A percentile compares a stretch with the other conserved stretches of the same genome.
These are phyloP conservation scores for Pyrenophora tritici-repentis DNA, from an alignment of 2,329 filamentous ascomycete genomes.

Conservation along the genomic window DNA sequence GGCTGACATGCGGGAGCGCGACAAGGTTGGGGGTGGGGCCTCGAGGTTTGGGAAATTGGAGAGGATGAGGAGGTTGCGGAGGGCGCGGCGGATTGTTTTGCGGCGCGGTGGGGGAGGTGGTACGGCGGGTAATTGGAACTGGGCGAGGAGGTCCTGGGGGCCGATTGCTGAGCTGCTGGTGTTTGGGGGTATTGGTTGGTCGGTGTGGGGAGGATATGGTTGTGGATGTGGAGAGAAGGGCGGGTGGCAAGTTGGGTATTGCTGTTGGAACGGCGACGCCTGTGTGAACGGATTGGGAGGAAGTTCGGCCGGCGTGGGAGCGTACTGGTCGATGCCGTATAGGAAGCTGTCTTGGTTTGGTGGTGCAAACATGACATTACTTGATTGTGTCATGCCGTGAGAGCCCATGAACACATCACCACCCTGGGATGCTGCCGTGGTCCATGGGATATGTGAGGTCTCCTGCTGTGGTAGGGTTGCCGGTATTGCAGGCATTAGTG, in stretches of 20 bases:
- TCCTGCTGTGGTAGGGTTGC: slow-evolving; percentile 23
- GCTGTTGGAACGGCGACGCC: slow-evolving; percentile 21
- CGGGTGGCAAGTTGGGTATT: slow-evolving; percentile 27
- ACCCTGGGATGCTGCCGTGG: slow-evolving; percentile 29
- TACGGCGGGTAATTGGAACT: slow-evolving; percentile 27
- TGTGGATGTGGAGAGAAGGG: slow-evolving; percentile 28
- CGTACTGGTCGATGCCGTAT: slow-evolving; percentile 47
- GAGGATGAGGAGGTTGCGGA: slow-evolving; percentile 64
- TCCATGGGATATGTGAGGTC: slow-evolving; percentile 26
- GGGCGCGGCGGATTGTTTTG: slow-evolving; percentile 55
- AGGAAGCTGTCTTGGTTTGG: slow-evolving; percentile 42
- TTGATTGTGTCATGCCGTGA: slow-evolving; percentile 31
- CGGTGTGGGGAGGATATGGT: slow-evolving; percentile 30
- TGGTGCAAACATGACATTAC: slow-evolving; percentile 43
- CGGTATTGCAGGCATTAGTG: slow-evolving; percentile 21
- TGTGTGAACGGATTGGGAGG: slow-evolving; percentile 35
- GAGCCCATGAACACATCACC: slow-evolving; percentile 34
- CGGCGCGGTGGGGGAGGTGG: slow-evolving; percentile 31
- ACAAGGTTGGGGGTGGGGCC: slow-evolving; percentile 40
- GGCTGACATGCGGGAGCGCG: slow-evolving; percentile 58
- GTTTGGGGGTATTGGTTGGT: slow-evolving; percentile 29
- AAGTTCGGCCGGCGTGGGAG: slow-evolving; percentile 21
- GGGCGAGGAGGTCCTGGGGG: slow-evolving; percentile 27
- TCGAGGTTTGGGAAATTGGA: slow-evolving; percentile 50
- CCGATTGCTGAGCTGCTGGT: slow-evolving; percentile 17